phyloP scores from a whole-genome alignment of 345 rosid species.

The Citrus glauca region DNA sequence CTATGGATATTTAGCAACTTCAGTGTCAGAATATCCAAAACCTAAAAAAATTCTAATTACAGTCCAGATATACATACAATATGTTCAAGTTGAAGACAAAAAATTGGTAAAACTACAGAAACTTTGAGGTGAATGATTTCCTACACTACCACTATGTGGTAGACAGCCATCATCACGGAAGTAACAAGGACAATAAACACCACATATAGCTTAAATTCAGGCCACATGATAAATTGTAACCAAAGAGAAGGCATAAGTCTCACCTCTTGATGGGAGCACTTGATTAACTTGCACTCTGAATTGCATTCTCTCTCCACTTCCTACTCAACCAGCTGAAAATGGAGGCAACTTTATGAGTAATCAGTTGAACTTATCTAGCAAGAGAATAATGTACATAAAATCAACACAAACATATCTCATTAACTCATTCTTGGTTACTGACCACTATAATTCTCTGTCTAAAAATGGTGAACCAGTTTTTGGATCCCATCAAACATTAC shows the following conservation, averaged over 20 bases:
- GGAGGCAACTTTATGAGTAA: constrained; percentile 6
- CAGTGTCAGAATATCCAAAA: constrained; percentile 89
- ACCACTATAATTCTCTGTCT: neutral
- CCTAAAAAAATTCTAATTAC: constrained; percentile 40
- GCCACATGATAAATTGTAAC: neutral
- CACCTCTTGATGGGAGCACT: constrained; percentile 78
- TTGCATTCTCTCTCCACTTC: constrained; percentile 83
- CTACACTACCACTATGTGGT: neutral
- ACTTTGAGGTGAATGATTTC: neutral
- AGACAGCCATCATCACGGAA: neutral
- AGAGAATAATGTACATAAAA: neutral
- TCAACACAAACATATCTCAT: neutral
- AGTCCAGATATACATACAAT: neutral
- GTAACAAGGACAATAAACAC: neutral
- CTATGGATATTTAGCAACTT: constrained; percentile 78
- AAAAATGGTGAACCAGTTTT: neutral
- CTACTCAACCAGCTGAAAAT: constrained; percentile 76
- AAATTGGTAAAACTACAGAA: neutral
- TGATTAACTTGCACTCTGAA: constrained; percentile 87
- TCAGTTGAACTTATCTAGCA: neutral
- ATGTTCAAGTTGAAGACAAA: neutral
- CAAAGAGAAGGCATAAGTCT: neutral
- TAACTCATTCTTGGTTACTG: neutral
- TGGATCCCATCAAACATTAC: neutral
- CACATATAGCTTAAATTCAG: neutral